phyloP scores from a whole-genome alignment of 2,329 filamentous ascomycete species.

The Dothistroma pini region DNA sequence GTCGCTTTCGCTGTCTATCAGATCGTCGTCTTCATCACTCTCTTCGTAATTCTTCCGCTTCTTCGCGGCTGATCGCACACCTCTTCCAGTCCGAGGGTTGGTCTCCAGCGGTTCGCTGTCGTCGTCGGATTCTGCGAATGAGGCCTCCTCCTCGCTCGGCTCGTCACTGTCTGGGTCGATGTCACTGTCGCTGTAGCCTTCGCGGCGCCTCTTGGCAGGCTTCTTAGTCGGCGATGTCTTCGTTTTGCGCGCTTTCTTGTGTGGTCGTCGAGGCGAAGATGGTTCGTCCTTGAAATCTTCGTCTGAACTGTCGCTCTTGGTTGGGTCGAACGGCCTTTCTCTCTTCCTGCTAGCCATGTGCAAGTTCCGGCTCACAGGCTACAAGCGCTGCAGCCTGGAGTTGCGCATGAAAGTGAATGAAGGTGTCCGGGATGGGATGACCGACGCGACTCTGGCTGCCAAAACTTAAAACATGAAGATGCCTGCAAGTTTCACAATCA shows the following conservation, averaged over 20 bases:
- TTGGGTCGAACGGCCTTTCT: conserved; percentile 38
- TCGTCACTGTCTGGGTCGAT: conserved; percentile 38
- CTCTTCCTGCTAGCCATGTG: conserved; percentile 33
- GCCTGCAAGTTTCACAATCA: not conserved
- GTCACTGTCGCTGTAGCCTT: conserved; percentile 46
- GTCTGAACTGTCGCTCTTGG: conserved; percentile 37
- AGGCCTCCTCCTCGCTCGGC: conserved; percentile 41
- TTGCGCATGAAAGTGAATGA: not conserved
- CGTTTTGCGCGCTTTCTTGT: conserved; percentile 27
- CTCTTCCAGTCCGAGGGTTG: conserved; percentile 54
- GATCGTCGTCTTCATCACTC: conserved; percentile 44
- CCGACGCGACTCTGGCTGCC: not conserved
- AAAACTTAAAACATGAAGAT: not conserved
- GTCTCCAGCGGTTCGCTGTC: conserved; percentile 47
- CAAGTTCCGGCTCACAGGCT: not conserved
- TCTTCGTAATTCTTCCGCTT: conserved; percentile 57
- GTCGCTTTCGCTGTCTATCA: conserved; percentile 39
- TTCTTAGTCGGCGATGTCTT: conserved; percentile 23
- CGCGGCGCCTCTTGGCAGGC: conserved; percentile 35
- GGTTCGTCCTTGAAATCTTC: conserved; percentile 33
- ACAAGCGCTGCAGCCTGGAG: conserved; percentile 6
- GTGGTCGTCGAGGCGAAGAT: conserved; percentile 22
- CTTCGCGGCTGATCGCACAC: conserved; percentile 54
- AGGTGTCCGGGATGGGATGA: not conserved
- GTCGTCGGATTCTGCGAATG: conserved; percentile 45